Conservation (phyloP, 805 yeast genomes). For the Grigorovia transvaalensis region DNA sequence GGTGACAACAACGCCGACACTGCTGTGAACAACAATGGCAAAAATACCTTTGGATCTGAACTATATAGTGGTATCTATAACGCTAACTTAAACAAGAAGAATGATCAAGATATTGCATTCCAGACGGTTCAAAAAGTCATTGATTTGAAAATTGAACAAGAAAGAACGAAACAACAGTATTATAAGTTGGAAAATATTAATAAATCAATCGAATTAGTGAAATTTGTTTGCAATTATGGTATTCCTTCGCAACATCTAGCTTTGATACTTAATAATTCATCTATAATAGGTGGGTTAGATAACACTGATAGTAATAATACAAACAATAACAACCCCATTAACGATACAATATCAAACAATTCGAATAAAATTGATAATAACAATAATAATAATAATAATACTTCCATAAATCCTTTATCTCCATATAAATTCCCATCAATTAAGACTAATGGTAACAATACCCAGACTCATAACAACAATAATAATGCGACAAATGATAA, state of each 20-base stretch:
- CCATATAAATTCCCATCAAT: slow-evolving; percentile 2
- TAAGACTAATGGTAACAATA: background rate
- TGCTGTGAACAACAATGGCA: background rate
- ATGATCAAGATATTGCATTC: slow-evolving; percentile 21
- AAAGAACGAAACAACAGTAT: slow-evolving; percentile 70
- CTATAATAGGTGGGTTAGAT: background rate
- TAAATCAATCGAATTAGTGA: slow-evolving; percentile 50
- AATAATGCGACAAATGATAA: background rate
- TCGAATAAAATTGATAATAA: background rate
- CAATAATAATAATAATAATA: background rate
- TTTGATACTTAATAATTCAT: slow-evolving; percentile 33
- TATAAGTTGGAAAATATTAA: slow-evolving; percentile 55
- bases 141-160: slow-evolving; percentile 58
- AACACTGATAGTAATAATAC: background rate
- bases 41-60: background rate
- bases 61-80: background rate
- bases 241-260: slow-evolving; percentile 61
- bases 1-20: background rate
- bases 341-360: background rate
- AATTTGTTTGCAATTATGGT: slow-evolving; percentile 47
- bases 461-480: slow-evolving; percentile 8
- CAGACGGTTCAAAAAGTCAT: slow-evolving; percentile 49
- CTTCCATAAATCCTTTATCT: background rate
- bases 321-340: background rate
- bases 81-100: background rate